Percentiles rank a stretch among this genome's conserved stretches.
Evolutionary conservation across 108 stramenopile genomes (phyloP).

Genomic region (Conticribra guillardii): DNA sequence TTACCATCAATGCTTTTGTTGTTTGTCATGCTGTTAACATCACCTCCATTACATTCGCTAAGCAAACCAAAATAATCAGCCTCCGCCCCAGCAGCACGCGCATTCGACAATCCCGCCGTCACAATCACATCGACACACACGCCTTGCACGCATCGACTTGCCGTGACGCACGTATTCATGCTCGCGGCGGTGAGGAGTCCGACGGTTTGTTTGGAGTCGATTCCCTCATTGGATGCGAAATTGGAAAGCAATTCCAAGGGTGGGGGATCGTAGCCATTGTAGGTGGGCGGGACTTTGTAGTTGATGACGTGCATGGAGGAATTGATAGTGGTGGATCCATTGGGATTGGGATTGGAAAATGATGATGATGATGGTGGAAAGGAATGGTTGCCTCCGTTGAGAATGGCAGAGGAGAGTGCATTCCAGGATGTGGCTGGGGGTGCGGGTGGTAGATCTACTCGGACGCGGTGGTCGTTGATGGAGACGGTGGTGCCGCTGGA

Average conservation of each 20-base stretch:
- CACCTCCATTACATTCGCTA: no score
- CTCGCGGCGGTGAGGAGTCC: conserved; percentile 57
- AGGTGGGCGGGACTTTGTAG: conserved; percentile 46
- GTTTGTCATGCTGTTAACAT: no score
- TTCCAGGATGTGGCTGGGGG: not conserved
- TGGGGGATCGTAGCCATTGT: conserved; percentile 43
- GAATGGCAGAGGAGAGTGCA: conserved; percentile 29
- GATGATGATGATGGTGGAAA: conserved; percentile 7
- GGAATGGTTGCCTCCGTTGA: conserved; percentile 35
- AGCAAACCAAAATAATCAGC: conserved; percentile 49
- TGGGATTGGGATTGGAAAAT: not conserved
- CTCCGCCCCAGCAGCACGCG: conserved; percentile 45
- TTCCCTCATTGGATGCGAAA: conserved; percentile 13
- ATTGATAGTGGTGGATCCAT: not conserved
- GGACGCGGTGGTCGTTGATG: not conserved
- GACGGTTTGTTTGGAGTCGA: conserved; percentile 16
- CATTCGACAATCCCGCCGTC: conserved; percentile 56
- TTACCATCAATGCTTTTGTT: no score
- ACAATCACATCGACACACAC: conserved; percentile 52
- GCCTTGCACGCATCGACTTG: conserved; percentile 22
- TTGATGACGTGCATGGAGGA: conserved; percentile 28
- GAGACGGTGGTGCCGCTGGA: not conserved
- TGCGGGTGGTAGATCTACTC: not conserved
- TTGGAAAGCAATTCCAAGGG: conserved; percentile 16
- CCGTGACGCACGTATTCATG: conserved; percentile 38